Evolutionary conservation across 768 basidiomycete species (phyloP).

Genomic region (Podaxis sp.): DNA sequence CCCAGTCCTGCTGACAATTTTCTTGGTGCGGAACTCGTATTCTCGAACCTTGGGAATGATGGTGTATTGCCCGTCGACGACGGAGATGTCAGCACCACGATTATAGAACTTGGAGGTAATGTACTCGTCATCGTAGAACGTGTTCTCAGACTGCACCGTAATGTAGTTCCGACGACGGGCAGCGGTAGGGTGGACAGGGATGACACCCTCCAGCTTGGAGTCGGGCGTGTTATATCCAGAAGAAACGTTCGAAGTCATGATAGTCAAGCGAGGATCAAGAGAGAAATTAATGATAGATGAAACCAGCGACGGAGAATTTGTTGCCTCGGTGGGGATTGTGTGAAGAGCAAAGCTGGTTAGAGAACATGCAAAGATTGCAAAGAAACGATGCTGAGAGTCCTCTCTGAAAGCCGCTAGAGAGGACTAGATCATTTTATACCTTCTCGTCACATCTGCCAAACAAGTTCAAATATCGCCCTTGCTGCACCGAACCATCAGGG

Average conservation of each 20-base stretch:
- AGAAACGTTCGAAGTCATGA: slow-evolving; percentile 36
- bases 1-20: slow-evolving; percentile 90
- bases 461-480: background rate
- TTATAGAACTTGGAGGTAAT: slow-evolving; percentile 82
- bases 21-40: slow-evolving; percentile 88
- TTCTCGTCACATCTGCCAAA: background rate
- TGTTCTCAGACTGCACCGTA: slow-evolving; percentile 78
- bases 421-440: background rate
- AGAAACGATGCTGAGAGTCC: slow-evolving; percentile 2
- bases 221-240: slow-evolving; percentile 75
- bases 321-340: slow-evolving; percentile 87
- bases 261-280: slow-evolving; percentile 41
- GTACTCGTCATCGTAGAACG: slow-evolving; percentile 75
- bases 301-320: slow-evolving; percentile 76
- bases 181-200: slow-evolving; percentile 84
- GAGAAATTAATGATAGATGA: slow-evolving; percentile 39
- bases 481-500: background rate
- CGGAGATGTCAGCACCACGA: slow-evolving; percentile 67
- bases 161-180: slow-evolving; percentile 70
- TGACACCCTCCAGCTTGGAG: slow-evolving; percentile 61
- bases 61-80: slow-evolving; percentile 70
- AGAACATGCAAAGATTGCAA: slow-evolving; percentile 81
- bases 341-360: slow-evolving; percentile 85
- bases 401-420: background rate
- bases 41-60: slow-evolving; percentile 76